These are phyloP conservation scores for Skeletonema potamos DNA, from an alignment of 108 stramenopile species.

Conservation along the genomic window DNA sequence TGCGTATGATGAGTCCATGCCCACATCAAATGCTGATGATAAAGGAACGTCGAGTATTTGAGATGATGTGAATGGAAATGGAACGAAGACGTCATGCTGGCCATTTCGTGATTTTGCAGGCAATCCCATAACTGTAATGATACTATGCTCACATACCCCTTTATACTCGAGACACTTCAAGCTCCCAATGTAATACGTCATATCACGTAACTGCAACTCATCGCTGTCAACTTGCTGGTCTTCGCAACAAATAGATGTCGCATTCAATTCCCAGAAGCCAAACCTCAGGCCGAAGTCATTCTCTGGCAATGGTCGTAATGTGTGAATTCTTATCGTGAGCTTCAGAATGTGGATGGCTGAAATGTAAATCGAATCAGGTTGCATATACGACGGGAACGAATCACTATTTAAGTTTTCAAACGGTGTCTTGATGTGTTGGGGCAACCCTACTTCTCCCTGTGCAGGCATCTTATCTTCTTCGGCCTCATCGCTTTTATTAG, in stretches of 20 bases:
- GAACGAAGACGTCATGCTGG: constrained; percentile 35
- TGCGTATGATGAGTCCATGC: constrained; percentile 10
- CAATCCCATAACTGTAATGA: constrained; percentile 25
- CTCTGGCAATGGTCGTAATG: constrained; percentile 39
- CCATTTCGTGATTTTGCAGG: neutral
- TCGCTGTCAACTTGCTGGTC: constrained; percentile 46
- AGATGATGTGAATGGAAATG: constrained; percentile 73
- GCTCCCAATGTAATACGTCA: constrained; percentile 52
- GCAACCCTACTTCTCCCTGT: constrained; percentile 1
- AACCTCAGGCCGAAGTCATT: constrained; percentile 51
- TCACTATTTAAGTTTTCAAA: constrained; percentile 8
- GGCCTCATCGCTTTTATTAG: constrained; percentile 1
- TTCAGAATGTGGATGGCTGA: constrained; percentile 57
- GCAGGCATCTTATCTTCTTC: too few species aligned
- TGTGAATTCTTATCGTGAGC: constrained; percentile 59
- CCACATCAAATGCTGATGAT: constrained; percentile 16
- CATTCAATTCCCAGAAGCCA: constrained; percentile 61
- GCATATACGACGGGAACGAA: constrained; percentile 65
- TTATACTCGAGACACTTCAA: constrained; percentile 50
- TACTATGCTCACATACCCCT: constrained; percentile 44
- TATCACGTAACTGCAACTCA: constrained; percentile 50
- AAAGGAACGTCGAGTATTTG: constrained; percentile 58
- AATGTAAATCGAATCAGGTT: constrained; percentile 73
- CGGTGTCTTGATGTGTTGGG: neutral
- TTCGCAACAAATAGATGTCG: constrained; percentile 56